Base-by-base conservation (phyloP, 2,329 filamentous ascomycete genomes). In the Zymoseptoria crescenta region DNA sequence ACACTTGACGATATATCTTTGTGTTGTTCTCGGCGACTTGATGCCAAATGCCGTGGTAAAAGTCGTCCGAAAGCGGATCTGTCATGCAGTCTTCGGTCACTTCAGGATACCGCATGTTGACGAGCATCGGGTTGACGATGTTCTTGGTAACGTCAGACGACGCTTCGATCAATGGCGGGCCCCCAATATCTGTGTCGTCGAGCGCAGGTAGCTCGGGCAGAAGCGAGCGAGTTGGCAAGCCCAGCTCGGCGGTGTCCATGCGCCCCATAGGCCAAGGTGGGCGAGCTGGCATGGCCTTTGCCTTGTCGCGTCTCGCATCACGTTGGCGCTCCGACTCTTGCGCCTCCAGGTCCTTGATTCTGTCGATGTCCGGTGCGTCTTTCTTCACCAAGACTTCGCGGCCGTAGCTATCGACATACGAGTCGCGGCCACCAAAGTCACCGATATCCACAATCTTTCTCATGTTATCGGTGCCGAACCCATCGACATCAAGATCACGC, bases 21-120 rank as follows among this genome's bases (percentile, higher is more conserved):
- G 94, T 99, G 73, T 99, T 99, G 77, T 97, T 97, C 63, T 88
- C 86, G 0, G 94, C 94, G 56, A 91, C 86, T 19, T 85, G 82
- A 64, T 87, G 86, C 95, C 95, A 99, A 1, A 90, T 86, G 62
- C 96, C 89, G 52, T 94, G 84, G 71, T 90, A 89, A 74, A 99
- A 99, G 1, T 81, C 78, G 56, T 90, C 82, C 59, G 87, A 86
- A 49, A 99, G 76, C 0, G 95, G 94, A 74, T 99, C 94, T 16
- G 82, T 83, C 91, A 99, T 99, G 75, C 93, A 97, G 72, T 97
- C 89, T 67, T 92, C 89, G 63, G 90, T 85, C 27, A 99, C 83
- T 35, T 83, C 77, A 0, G 91, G 89, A 20, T 81, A 83, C 59
- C 83, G 83, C 67, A 97, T 86, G 58, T 94, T 89, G 8, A 85